Base-by-base conservation (phyloP, 768 basidiomycete species). In the Suillus spraguei region DNA sequence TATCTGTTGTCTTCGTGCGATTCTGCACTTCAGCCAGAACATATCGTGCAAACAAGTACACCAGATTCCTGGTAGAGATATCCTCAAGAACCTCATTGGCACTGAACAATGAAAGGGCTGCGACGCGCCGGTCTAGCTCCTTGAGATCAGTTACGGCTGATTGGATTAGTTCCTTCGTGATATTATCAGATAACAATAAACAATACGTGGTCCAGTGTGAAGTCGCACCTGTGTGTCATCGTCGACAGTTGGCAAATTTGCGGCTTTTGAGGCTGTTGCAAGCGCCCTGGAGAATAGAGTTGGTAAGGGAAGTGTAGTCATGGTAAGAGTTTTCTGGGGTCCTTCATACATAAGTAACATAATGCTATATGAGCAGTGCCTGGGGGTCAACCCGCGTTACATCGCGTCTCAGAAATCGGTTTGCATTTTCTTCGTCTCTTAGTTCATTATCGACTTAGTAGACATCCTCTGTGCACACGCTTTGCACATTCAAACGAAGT, bases 21-120 rank as follows among this genome's bases (percentile, higher is more conserved):
- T 85, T 82, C 68, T 87, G 82, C 33, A 90, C 81, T 66, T 94
- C 89, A 22, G 89, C 85, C 41, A 80, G 71, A 24, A 87, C 81
- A 70, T 83, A 95, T 0, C 91, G 88, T 5, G 92, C 86, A 46
- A 87, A 79, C 13, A 97, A 80, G 74, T 92, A 95, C 2, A 89
- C 77, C 41, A 95, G 77, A 77, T 95, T 87, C 39, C 81, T 76
- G 2, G 94, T 93, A 3, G 90, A 81, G 61, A 97, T 87, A 73
- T 97, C 94, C 52, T 94, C 90, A 20, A 95, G 77, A 0, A 81
- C 81, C 70, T 97, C 94, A 69, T 96, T 96, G 4, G 88, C 80
- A 63, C 93, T 95, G 78, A 96, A 94, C 41, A 96, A 76, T 0
- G 86, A 84, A 50, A 95, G 79, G 44, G 80, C 81, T 32, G 81